phyloP scores from a whole-genome alignment of 1,139 yeast species.

The Taphrina communis region DNA sequence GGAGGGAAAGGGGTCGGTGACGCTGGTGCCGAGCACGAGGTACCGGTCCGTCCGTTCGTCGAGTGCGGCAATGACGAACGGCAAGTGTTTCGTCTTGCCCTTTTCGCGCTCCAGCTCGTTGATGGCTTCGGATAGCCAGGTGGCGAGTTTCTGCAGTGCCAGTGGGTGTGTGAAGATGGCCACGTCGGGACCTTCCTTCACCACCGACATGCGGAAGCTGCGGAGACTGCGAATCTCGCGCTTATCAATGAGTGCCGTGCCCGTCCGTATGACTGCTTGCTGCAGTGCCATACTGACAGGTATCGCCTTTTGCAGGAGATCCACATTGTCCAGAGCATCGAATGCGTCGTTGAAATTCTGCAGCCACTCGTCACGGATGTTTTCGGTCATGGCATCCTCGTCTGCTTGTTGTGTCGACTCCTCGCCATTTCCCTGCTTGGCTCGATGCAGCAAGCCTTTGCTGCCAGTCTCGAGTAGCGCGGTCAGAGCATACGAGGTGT shows the following conservation, averaged over 20 bases:
- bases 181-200: constrained; percentile 87
- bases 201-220: constrained; percentile 81
- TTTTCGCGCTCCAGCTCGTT: constrained; percentile 44
- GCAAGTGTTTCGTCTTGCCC: constrained; percentile 54
- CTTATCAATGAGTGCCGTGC: constrained; percentile 85
- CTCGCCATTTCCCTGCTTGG: constrained; percentile 38
- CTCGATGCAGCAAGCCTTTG: constrained; percentile 33
- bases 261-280: constrained; percentile 83
- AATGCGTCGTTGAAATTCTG: constrained; percentile 92
- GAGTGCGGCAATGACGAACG: constrained; percentile 85
- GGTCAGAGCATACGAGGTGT: constrained; percentile 84
- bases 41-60: constrained; percentile 78
- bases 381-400: constrained; percentile 50
- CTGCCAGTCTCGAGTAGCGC: constrained; percentile 71
- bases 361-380: constrained; percentile 69
- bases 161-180: constrained; percentile 81
- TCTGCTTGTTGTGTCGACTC: constrained; percentile 42
- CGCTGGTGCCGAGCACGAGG: constrained; percentile 71
- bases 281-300: constrained; percentile 82
- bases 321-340: constrained; percentile 82
- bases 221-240: constrained; percentile 77
- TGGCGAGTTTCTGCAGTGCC: constrained; percentile 79
- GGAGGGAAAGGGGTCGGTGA: constrained; percentile 78
- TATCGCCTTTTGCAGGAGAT: constrained; percentile 70
- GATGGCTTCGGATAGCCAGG: constrained; percentile 76